These are phyloP conservation scores for Hippophae tibetana DNA, from an alignment of 306 rosid species.

Conservation along the genomic window DNA sequence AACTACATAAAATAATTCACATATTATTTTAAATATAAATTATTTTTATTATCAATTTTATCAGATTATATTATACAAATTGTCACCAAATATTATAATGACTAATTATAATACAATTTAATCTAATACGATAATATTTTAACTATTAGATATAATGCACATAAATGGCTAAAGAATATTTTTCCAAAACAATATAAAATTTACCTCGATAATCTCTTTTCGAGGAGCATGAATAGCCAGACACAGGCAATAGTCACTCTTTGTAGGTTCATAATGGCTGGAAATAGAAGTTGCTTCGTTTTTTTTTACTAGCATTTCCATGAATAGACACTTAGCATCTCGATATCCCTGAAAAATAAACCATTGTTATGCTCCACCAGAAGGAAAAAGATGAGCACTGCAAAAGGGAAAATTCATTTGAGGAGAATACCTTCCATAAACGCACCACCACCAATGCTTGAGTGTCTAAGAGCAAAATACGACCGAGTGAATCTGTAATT, in stretches of 20 bases:
- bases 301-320: constrained; percentile 87
- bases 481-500: constrained; percentile 96
- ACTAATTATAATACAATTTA: background rate
- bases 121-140: background rate
- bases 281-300: constrained; percentile 58
- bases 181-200: background rate
- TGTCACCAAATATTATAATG: background rate
- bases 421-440: constrained; percentile 71
- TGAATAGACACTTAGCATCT: constrained; percentile 85
- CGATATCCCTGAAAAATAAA: constrained; percentile 74
- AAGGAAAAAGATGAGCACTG: background rate
- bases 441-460: constrained; percentile 98
- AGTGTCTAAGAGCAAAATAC: constrained; percentile 86
- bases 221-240: constrained; percentile 96
- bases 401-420: background rate
- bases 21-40: no score
- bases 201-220: constrained; percentile 88
- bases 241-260: constrained; percentile 94
- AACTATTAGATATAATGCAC: background rate
- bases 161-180: background rate
- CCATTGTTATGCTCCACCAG: constrained; percentile 11
- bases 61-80: no score
- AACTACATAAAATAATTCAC: no score
- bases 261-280: constrained; percentile 46
- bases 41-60: no score